These are phyloP conservation scores for Candida qinlingensis DNA, from an alignment of 805 yeast genomes.

Conservation along the genomic window DNA sequence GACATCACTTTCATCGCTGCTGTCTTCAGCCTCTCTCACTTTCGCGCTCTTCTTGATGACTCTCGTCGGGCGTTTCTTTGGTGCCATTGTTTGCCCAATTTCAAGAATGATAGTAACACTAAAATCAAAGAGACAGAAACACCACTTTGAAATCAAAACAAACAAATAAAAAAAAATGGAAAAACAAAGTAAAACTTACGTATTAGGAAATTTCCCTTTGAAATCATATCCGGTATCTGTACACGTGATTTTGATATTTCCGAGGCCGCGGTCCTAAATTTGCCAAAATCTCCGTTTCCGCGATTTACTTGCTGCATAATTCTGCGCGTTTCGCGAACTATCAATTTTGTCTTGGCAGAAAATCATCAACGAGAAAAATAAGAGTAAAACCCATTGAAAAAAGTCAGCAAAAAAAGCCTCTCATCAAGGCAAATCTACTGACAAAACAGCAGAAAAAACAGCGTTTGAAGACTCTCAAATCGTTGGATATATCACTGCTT, in stretches of 20 bases:
- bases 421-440: background rate
- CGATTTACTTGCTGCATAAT: background rate
- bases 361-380: slow-evolving; percentile 6
- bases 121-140: no score
- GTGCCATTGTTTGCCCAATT: background rate
- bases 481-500: no score
- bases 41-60: background rate
- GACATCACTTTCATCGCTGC: slow-evolving; percentile 6
- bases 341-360: slow-evolving; percentile 5
- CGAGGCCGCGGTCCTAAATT: background rate
- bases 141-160: background rate
- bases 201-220: no score
- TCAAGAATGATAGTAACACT: no score
- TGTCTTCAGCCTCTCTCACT: background rate
- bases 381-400: background rate
- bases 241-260: background rate
- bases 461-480: no score
- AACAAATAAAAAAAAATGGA: background rate
- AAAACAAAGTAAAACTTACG: background rate
- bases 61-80: slow-evolving; percentile 2
- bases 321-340: background rate
- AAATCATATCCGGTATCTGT: no score
- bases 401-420: background rate
- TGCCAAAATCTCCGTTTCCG: slow-evolving; percentile 1
- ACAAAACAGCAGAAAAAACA: background rate